phyloP scores from a whole-genome alignment of 257 asterid genomes.

The Solanum rostratum region DNA sequence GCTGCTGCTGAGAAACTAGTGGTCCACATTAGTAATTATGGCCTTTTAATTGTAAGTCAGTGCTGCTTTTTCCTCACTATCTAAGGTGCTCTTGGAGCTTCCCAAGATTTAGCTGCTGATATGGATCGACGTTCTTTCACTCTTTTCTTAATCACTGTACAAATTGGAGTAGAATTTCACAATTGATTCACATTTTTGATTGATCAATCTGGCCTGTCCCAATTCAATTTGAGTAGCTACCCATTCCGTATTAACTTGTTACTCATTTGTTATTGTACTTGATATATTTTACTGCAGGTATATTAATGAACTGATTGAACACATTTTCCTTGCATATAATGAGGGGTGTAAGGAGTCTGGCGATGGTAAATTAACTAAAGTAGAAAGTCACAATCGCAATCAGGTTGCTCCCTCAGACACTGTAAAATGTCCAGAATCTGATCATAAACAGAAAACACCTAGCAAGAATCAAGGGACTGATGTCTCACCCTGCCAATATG shows the following conservation, averaged over 20 bases:
- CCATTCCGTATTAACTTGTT: not conserved
- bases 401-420: conserved; percentile 20
- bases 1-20: not conserved
- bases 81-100: not conserved
- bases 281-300: conserved; percentile 38
- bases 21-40: not conserved
- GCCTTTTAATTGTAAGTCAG: not conserved
- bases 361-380: conserved; percentile 29
- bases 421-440: conserved; percentile 31
- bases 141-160: not conserved
- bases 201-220: not conserved
- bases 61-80: not conserved
- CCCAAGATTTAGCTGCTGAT: not conserved
- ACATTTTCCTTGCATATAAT: conserved; percentile 50
- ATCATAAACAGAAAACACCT: conserved; percentile 19
- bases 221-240: not conserved
- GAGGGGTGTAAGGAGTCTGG: conserved; percentile 35
- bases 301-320: conserved; percentile 86
- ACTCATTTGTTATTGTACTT: not conserved
- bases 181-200: not conserved
- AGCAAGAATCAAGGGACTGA: conserved; percentile 29
- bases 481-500: conserved; percentile 20
- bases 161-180: not conserved
- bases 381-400: conserved; percentile 24
- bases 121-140: not conserved